Evolutionary conservation across 768 basidiomycete species (phyloP), one percentile per base, ranked within the genome.

Genomic region (Panus rudis): DNA sequence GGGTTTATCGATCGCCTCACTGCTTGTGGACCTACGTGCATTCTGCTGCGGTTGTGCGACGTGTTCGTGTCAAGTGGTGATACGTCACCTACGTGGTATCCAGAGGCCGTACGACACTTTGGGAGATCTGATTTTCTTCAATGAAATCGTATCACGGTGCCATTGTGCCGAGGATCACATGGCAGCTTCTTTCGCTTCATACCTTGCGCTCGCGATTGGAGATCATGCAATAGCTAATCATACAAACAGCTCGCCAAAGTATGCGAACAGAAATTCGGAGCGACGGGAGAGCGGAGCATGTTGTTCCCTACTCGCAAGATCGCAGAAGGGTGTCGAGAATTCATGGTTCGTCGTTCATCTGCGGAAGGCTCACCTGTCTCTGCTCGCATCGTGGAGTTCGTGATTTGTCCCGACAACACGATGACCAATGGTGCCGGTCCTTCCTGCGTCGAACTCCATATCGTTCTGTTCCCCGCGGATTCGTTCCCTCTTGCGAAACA

Each of bases 381-480:
- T 46, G 65, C 76, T 41, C 69, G 81, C 55, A 69, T 81, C 45
- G 71, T 84, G 49, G 81, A 87, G 49, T 79, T 87, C 51, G 68
- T 80, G 59, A 79, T 91, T 43, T 78, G 74, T 55, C 78, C 83
- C 0, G 75, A 81, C 46, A 50, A 57, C 37, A 66, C 72, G 49
- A 16, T 20, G 10, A 8, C 33, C 16, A 14, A 7, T 8, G n/a
- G n/a, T n/a, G n/a, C n/a, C n/a, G n/a, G n/a, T n/a, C n/a, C n/a
- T n/a, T n/a, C n/a, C n/a, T n/a, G n/a, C n/a, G 64, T 76, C 28
- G 79, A 87, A 45, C 71, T 99, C 1, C 83, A 94, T 59, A 86
- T 93, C 50, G 81, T 82, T 2, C 64, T 99, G 13, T 89, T 92
- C 58, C 79, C 82, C 5, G 60, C 66, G 2, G 71, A 77, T 4